Evolutionary conservation across 768 basidiomycete species (phyloP).

Genomic region (Wakefieldia striispora): DNA sequence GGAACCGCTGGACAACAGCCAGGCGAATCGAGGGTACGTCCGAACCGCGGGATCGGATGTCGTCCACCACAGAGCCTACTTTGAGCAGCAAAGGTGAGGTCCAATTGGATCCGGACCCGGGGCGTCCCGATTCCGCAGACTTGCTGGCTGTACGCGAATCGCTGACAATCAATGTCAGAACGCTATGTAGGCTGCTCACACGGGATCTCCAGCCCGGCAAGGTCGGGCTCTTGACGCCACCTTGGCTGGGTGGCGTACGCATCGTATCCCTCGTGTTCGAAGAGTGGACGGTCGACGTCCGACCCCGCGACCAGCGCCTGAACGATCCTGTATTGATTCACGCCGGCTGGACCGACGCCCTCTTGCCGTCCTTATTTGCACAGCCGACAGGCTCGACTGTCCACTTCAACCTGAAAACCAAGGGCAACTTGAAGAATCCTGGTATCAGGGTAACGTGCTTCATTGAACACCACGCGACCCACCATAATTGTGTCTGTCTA

Average conservation of each 20-base stretch:
- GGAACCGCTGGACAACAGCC: conserved; percentile 35
- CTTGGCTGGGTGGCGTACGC: conserved; percentile 33
- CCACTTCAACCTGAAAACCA: conserved; percentile 18
- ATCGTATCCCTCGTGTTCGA: conserved; percentile 39
- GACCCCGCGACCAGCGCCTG: conserved; percentile 29
- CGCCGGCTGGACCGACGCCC: conserved; percentile 42
- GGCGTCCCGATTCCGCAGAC: too few species aligned
- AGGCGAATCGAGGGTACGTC: conserved; percentile 40
- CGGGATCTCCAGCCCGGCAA: conserved; percentile 24
- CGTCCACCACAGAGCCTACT: conserved; percentile 35
- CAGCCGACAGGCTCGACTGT: conserved; percentile 10
- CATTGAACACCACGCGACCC: neutral
- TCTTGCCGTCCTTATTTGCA: conserved; percentile 26
- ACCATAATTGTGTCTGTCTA: neutral
- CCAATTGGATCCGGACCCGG: too few species aligned
- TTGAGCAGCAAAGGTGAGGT: conserved; percentile 47
- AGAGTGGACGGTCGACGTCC: conserved; percentile 34
- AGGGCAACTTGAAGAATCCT: conserved; percentile 9
- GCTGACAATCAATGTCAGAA: conserved; percentile 10
- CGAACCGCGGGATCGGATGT: conserved; percentile 14
- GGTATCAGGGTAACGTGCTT: conserved; percentile 13
- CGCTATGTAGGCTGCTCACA: conserved; percentile 32
- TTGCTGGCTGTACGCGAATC: neutral
- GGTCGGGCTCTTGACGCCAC: conserved; percentile 29
- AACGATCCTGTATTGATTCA: conserved; percentile 35